Percentiles rank a stretch among this genome's conserved stretches.
Evolutionary conservation across 352 stramenopile species (phyloP).

Genomic region (Blastocystis sp.): DNA sequence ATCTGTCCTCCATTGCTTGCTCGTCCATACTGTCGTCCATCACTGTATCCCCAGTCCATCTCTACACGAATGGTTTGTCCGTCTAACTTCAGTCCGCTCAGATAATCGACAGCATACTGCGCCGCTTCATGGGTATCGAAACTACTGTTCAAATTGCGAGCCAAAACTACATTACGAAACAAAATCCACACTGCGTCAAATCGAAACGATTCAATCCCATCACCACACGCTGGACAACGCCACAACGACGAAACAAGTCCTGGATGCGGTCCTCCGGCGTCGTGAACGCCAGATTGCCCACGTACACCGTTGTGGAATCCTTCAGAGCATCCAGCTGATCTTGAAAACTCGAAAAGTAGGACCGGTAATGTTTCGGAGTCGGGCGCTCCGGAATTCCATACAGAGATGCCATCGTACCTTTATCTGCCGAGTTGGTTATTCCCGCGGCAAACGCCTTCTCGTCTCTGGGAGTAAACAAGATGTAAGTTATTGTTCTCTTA

Average conservation of each 20-base stretch:
- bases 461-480: background rate
- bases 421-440: too few relatives aligned
- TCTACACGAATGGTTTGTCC: constrained; percentile 74
- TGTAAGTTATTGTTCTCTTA: background rate
- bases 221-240: constrained; percentile 78
- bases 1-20: constrained; percentile 72
- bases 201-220: constrained; percentile 87
- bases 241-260: constrained; percentile 79
- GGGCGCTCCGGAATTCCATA: constrained; percentile 64
- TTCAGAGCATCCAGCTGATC: constrained; percentile 81
- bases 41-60: constrained; percentile 74
- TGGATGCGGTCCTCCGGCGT: constrained; percentile 84
- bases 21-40: constrained; percentile 73
- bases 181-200: constrained; percentile 90
- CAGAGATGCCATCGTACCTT: constrained; percentile 61
- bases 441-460: too few relatives aligned
- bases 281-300: constrained; percentile 92
- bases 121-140: constrained; percentile 70
- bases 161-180: constrained; percentile 82
- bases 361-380: constrained; percentile 79
- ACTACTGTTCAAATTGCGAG: constrained; percentile 53
- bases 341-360: constrained; percentile 80
- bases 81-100: constrained; percentile 75
- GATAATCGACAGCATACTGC: constrained; percentile 69
- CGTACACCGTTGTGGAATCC: constrained; percentile 80